Percentiles rank a stretch among this genome's conserved stretches.
These are phyloP conservation scores for Pulveroboletus sp. DNA, from an alignment of 768 basidiomycete species.

Conservation along the genomic window DNA sequence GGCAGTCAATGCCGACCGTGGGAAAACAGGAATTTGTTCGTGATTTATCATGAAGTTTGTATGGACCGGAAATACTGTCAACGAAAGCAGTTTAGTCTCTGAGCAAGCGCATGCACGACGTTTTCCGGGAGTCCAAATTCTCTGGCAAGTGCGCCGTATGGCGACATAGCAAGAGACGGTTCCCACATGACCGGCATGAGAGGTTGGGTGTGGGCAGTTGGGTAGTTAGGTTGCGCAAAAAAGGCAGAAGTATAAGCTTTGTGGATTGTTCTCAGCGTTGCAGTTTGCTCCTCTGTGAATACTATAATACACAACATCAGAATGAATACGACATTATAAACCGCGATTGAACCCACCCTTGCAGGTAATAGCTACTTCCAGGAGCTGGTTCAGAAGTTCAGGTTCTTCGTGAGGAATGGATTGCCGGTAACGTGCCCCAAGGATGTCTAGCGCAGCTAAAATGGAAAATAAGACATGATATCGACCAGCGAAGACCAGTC, in stretches of 20 bases:
- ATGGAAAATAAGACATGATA: slow-evolving; percentile 22
- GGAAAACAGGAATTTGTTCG: slow-evolving; percentile 5
- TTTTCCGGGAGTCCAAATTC: slow-evolving; percentile 75
- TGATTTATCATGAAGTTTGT: slow-evolving; percentile 19
- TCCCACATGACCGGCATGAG: slow-evolving; percentile 23
- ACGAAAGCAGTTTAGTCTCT: slow-evolving; percentile 42
- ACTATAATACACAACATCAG: slow-evolving; percentile 35
- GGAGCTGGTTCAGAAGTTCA: slow-evolving; percentile 44
- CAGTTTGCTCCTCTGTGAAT: slow-evolving; percentile 61
- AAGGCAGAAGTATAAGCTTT: slow-evolving; percentile 28
- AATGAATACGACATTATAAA: not conserved
- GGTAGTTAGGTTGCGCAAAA: slow-evolving; percentile 9
- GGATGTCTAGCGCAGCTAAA: slow-evolving; percentile 52
- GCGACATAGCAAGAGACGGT: slow-evolving; percentile 15
- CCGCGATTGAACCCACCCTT: slow-evolving; percentile 54
- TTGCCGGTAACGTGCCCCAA: slow-evolving; percentile 49
- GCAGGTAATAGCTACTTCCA: slow-evolving; percentile 50
- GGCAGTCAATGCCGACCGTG: slow-evolving; percentile 28
- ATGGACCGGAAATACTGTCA: slow-evolving; percentile 7
- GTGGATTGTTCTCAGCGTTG: slow-evolving; percentile 44
- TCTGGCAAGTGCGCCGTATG: slow-evolving; percentile 55
- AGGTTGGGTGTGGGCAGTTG: slow-evolving; percentile 8
- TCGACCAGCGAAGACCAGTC: not conserved
- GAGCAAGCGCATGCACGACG: slow-evolving; percentile 64
- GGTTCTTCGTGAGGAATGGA: slow-evolving; percentile 33